phyloP scores from a whole-genome alignment of 108 stramenopile genomes.

The Thalassiosira profunda region DNA sequence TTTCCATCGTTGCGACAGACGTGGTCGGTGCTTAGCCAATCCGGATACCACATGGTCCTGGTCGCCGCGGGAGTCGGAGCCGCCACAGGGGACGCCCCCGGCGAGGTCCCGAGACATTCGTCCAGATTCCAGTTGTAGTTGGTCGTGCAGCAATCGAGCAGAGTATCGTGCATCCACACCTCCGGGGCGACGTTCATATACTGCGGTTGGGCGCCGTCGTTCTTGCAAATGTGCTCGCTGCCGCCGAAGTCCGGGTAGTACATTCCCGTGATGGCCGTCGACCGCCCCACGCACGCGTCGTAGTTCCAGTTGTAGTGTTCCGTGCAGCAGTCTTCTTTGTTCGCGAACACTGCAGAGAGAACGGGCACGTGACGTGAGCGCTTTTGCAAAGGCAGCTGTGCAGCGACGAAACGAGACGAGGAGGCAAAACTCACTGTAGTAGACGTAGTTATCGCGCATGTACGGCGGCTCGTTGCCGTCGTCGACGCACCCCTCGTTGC shows the following conservation, averaged over 20 bases:
- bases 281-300: not conserved
- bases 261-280: not conserved
- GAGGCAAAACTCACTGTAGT: no score
- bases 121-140: constrained; percentile 4
- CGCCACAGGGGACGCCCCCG: no score
- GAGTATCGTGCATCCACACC: not conserved
- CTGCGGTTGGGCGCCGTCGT: not conserved
- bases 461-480: not conserved
- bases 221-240: no score
- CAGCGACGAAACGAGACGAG: no score
- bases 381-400: no score
- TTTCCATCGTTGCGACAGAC: not conserved
- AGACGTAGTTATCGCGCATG: not conserved
- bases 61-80: no score
- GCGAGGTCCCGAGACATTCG: not conserved
- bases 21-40: not conserved
- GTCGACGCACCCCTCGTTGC: not conserved
- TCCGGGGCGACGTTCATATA: constrained; percentile 1
- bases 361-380: no score
- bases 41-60: no score
- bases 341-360: not conserved
- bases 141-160: not conserved
- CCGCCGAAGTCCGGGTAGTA: not conserved
- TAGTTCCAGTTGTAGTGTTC: not conserved
- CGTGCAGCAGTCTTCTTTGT: constrained; percentile 1